phyloP scores from a whole-genome alignment of 2,329 filamentous ascomycete species.

The Curvularia sp. region DNA sequence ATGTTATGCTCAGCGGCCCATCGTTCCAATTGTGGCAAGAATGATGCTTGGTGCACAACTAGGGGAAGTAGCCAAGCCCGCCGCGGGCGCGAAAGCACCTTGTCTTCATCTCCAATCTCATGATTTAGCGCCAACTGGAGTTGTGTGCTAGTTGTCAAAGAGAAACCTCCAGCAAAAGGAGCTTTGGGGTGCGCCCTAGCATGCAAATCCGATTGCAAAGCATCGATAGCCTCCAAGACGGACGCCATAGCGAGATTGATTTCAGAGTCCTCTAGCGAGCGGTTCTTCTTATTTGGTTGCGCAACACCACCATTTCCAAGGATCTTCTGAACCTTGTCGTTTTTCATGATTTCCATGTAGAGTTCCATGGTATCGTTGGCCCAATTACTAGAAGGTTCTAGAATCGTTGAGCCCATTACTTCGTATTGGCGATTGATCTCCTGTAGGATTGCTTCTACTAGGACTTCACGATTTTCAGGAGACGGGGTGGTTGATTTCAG shows the following conservation, averaged over 20 bases:
- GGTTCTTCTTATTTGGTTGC: neutral
- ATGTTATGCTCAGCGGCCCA: neutral
- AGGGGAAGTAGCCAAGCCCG: constrained; percentile 10
- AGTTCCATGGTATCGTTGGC: neutral
- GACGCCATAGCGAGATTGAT: constrained; percentile 1
- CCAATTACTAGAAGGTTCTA: neutral
- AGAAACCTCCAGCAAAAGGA: constrained; percentile 3
- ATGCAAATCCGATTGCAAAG: neutral
- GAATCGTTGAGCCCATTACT: neutral
- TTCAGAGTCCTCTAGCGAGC: neutral
- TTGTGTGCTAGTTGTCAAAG: neutral
- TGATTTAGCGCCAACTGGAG: neutral
- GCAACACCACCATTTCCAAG: neutral
- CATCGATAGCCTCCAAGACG: constrained; percentile 6
- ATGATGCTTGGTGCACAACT: neutral
- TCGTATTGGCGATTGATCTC: neutral
- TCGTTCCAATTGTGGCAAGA: neutral
- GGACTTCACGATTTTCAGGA: neutral
- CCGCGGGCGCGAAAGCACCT: constrained; percentile 1
- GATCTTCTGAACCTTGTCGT: neutral
- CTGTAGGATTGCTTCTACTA: neutral
- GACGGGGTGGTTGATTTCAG: neutral
- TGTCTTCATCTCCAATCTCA: neutral
- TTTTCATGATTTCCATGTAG: neutral
- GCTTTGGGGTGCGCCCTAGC: neutral